Percentiles rank a stretch among this genome's conserved stretches.
Conservation (phyloP, 179 eudicot species). For the Camellia oleifera region DNA sequence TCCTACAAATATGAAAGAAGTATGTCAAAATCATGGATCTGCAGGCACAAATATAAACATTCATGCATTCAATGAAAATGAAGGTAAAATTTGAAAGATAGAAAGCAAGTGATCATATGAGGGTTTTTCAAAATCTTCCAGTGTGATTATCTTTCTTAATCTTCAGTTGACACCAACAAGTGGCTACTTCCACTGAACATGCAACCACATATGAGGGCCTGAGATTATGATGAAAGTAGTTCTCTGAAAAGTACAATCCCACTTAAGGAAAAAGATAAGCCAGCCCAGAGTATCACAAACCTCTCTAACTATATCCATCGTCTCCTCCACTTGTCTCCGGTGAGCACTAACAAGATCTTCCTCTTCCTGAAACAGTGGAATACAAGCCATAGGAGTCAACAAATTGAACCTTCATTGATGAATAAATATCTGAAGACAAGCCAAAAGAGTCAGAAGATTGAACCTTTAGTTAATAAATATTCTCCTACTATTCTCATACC, state of each 20-base stretch:
- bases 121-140: neutral
- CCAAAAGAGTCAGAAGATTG: neutral
- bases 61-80: neutral
- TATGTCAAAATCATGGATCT: neutral
- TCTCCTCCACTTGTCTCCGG: slow-evolving; percentile 84
- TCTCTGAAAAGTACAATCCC: neutral
- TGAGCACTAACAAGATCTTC: slow-evolving; percentile 94
- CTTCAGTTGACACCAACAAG: no score
- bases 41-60: neutral
- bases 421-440: neutral
- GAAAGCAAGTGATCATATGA: neutral
- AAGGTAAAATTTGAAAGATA: neutral
- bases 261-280: neutral
- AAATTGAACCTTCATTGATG: neutral
- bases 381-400: slow-evolving; percentile 4
- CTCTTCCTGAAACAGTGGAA: slow-evolving; percentile 62
- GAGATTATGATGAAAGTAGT: no score
- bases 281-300: slow-evolving; percentile 33
- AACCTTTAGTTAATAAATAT: neutral
- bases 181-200: neutral
- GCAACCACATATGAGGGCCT: no score
- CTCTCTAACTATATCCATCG: slow-evolving; percentile 91
- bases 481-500: slow-evolving; percentile 32
- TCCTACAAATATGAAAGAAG: slow-evolving; percentile 44
- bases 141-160: neutral